Evolutionary conservation across 352 stramenopile genomes (phyloP), one percentile per base, ranked within the genome.

Genomic region (Globisporangium uncinulatum): DNA sequence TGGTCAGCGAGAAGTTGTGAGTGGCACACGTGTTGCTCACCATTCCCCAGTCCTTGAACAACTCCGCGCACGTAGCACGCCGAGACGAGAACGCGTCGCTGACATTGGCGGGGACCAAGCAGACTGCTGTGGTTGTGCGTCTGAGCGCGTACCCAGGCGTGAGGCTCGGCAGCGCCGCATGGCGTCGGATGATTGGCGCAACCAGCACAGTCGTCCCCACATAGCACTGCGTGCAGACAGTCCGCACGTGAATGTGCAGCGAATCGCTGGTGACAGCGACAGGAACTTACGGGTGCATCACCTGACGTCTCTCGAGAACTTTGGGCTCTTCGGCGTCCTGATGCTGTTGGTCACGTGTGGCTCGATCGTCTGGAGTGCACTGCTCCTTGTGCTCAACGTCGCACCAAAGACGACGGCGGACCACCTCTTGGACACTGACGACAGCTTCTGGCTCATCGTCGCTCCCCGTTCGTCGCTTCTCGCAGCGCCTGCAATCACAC

Each of bases 381-480:
- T 71, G 48, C 45, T 83, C n/a, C 61, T 74, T 6, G 44, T 72
- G 15, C 59, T 85, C n/a, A 79, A 74, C 31, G 46, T 73, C 6
- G 50, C 59, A 3, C 74, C 74, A 0, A 83, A 78, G 20, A 54
- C 63, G 15, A 66, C 57, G 0, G 74, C 66, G 0, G 83, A 79
- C 51, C 69, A 66, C 24, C 46, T 86, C 6, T 83, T 81, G 76
- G 63, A 84, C 51, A 84, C 74, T 49, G 44, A 70, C 29, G 73
- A 71, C 0, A 65, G 71, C 5, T 86, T 84, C 51, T 86, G 74
- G 76, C 52, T 70, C 34, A 62, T 77, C 42, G 57, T 61, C 39
- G 63, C 64, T 9, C 47, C 61, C 21, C 48, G 64, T 8, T 11
- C 34, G 32, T 36, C 29, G n/a, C 50, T 63, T 13, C 64, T 69